Evolutionary conservation across 1,284 basidiomycete genomes (phyloP).

Genomic region (Melanopsichium pennsylvanicum): DNA sequence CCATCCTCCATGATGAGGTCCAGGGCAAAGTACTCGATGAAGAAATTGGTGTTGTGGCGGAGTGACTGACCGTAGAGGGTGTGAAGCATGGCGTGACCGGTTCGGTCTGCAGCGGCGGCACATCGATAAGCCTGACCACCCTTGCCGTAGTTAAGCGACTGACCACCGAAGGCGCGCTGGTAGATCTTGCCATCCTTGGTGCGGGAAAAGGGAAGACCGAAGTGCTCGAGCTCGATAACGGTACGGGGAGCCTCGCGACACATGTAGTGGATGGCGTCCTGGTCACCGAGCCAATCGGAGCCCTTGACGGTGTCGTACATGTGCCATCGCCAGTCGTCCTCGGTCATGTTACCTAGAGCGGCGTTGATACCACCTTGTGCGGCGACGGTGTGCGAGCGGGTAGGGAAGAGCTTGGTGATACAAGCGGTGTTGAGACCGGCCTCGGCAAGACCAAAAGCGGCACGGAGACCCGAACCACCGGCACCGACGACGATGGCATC

Average conservation of each 20-base stretch:
- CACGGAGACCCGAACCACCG: conserved; percentile 96
- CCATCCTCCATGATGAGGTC: conserved; percentile 99
- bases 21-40: conserved; percentile 97
- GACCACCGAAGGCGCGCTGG: conserved; percentile 98
- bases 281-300: conserved; percentile 99
- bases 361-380: conserved; percentile 99
- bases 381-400: conserved; percentile 97
- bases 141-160: conserved; percentile 96
- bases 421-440: conserved; percentile 92
- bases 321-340: conserved; percentile 97
- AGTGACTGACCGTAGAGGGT: conserved; percentile 99
- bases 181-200: conserved; percentile 99
- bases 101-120: conserved; percentile 97
- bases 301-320: conserved; percentile 99
- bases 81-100: conserved; percentile 97
- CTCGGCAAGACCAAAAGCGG: conserved; percentile 98
- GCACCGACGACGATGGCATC: conserved; percentile 72
- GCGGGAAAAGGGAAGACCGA: conserved; percentile 97
- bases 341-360: conserved; percentile 83
- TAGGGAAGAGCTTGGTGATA: conserved; percentile 99
- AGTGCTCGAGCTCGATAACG: conserved; percentile 97
- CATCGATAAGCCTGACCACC: conserved; percentile 99
- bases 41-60: conserved; percentile 99
- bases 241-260: conserved; percentile 92
- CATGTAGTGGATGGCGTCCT: conserved; percentile 99